Base-by-base conservation (phyloP, 129 eudicot species). In the Pseudognaphalium luteoalbum region DNA sequence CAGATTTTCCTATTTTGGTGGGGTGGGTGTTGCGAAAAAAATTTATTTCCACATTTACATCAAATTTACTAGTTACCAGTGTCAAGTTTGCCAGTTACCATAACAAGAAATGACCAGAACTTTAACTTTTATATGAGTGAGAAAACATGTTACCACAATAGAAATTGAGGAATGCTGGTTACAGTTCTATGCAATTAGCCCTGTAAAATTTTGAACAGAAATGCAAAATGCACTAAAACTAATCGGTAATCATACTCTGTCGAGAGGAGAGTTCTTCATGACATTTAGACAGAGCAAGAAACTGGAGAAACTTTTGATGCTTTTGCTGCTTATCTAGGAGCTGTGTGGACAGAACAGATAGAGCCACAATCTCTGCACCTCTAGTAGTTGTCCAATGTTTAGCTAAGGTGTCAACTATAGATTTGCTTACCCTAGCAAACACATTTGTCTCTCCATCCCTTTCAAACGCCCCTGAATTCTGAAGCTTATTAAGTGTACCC, bases 351-450 rank as follows among this genome's bases (percentile, higher is more conserved):
- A 89, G 85, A 79, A 83, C 86, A 76, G 91, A 76, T 76, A 91
- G 57, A 76, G 92, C 83, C 71, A 91, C 90, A 70, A 94, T 85
- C 88, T 94, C 97, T 63, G 91, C 83, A 56, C 97, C 98, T 77
- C 98, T 91, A 79, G 98, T 94, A 51, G 98, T 87, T 59, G 97
- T 91, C 98, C 98, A 94, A 76, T 94, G 98, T 78, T 94, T 94
- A 47, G 98, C 98, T 65, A 94, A 70, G 6, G 96, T 87, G 83
- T 94, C 98, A 77, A 94, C 87, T 61, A 91, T 84, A 8, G 98
- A 94, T 87, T 89, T 94, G 89, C 98, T 88, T 72, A 84, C 81
- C 84, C 98, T 86, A 60, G 91, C 80, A 89, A 94, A 91, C 16
- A 89, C 91, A 79, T 87, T 94, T 52, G 79, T 87, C 84, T 88